phyloP scores from a whole-genome alignment of 805 yeast genomes.

The Candida awuae region DNA sequence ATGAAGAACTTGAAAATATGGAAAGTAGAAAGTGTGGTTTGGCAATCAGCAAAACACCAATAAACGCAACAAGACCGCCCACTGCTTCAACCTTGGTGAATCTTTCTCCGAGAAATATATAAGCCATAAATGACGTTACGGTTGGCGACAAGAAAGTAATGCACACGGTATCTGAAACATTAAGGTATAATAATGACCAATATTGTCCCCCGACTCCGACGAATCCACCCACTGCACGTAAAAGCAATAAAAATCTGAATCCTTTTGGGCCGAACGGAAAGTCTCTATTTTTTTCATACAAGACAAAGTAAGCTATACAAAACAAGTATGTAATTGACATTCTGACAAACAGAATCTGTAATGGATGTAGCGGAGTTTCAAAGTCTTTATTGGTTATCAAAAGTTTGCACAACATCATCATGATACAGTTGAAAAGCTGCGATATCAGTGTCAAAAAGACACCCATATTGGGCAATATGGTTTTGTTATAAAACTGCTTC shows the following conservation, averaged over 20 bases:
- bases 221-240: constrained; percentile 69
- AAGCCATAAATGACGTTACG: constrained; percentile 67
- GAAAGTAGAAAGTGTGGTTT: constrained; percentile 70
- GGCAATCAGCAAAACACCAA: constrained; percentile 75
- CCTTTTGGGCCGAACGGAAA: constrained; percentile 34
- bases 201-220: constrained; percentile 76
- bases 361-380: constrained; percentile 57
- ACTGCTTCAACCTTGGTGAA: constrained; percentile 59
- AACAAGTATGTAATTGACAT: constrained; percentile 64
- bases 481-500: background rate
- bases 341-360: constrained; percentile 69
- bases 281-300: constrained; percentile 37
- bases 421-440: constrained; percentile 67
- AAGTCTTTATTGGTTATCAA: constrained; percentile 58
- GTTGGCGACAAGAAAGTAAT: constrained; percentile 74
- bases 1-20: constrained; percentile 19
- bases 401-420: constrained; percentile 71
- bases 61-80: constrained; percentile 59
- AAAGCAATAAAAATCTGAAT: constrained; percentile 3
- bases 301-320: constrained; percentile 47
- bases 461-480: constrained; percentile 38
- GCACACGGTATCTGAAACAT: constrained; percentile 74
- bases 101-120: constrained; percentile 54
- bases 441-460: constrained; percentile 48
- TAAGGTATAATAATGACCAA: constrained; percentile 62